Conservation (phyloP, 2,329 filamentous ascomycete genomes). For the Teratosphaeria zuluensis region DNA sequence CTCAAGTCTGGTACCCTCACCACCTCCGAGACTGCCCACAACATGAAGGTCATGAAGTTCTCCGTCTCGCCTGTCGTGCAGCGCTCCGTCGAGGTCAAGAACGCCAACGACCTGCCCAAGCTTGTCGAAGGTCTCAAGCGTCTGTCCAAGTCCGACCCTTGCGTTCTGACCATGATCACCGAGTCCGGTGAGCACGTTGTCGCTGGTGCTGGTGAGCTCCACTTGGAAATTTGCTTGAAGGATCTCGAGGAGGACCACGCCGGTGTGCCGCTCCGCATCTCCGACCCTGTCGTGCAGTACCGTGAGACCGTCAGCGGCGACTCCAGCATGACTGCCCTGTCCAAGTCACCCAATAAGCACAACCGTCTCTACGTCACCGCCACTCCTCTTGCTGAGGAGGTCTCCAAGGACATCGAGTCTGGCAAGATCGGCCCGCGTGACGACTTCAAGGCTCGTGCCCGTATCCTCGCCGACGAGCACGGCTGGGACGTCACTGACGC, state of each 20-base stretch:
- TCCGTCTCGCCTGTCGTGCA: slow-evolving; percentile 98
- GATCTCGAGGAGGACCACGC: slow-evolving; percentile 99
- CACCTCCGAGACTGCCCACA: slow-evolving; percentile 95
- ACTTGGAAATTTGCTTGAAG: slow-evolving; percentile 99
- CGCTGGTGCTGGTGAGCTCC: slow-evolving; percentile 97
- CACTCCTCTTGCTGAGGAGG: slow-evolving; percentile 83
- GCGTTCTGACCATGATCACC: slow-evolving; percentile 81
- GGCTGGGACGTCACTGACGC: slow-evolving; percentile 99
- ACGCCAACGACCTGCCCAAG: slow-evolving; percentile 98
- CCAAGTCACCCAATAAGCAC: slow-evolving; percentile 99
- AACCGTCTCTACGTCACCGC: slow-evolving; percentile 98
- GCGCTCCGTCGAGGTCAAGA: slow-evolving; percentile 99
- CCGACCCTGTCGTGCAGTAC: slow-evolving; percentile 96
- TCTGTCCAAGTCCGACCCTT: slow-evolving; percentile 99
- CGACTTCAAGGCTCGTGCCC: slow-evolving; percentile 97
- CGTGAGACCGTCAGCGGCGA: slow-evolving; percentile 82
- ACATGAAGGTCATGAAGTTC: slow-evolving; percentile 99
- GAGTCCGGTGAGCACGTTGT: slow-evolving; percentile 98
- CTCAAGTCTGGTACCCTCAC: slow-evolving; percentile 99
- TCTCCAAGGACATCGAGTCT: slow-evolving; percentile 76
- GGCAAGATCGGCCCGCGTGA: slow-evolving; percentile 93
- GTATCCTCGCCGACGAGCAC: slow-evolving; percentile 90
- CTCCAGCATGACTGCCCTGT: slow-evolving; percentile 92
- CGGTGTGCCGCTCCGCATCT: slow-evolving; percentile 93
- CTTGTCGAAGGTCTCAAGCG: slow-evolving; percentile 99